Evolutionary conservation across 768 basidiomycete genomes (phyloP).

Genomic region (Nevesoporus exiguus): DNA sequence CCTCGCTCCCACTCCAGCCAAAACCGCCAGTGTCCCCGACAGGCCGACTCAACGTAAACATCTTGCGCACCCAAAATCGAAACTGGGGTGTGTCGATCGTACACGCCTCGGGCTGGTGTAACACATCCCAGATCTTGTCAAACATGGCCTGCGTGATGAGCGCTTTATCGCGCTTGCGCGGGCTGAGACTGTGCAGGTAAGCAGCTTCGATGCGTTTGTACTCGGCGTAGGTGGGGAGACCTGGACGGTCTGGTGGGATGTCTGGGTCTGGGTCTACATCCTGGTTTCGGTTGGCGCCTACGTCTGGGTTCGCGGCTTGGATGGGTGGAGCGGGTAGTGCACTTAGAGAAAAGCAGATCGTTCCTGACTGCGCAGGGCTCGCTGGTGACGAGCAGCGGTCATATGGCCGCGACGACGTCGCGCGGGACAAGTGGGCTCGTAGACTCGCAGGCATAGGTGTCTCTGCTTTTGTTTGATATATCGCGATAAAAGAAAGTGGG

Average conservation of each 20-base stretch:
- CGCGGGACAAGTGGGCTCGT: conserved; percentile 11
- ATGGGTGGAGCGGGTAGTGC: conserved; percentile 1
- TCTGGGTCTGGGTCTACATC: neutral
- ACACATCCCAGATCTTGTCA: conserved; percentile 67
- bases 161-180: conserved; percentile 61
- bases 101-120: conserved; percentile 49
- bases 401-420: conserved; percentile 20
- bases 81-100: conserved; percentile 61
- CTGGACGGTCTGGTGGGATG: conserved; percentile 31
- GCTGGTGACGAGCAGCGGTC: conserved; percentile 14
- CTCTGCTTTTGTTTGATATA: neutral
- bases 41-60: conserved; percentile 55
- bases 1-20: conserved; percentile 17
- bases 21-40: conserved; percentile 4
- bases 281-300: neutral
- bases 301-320: neutral
- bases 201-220: conserved; percentile 56
- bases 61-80: conserved; percentile 81
- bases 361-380: conserved; percentile 4
- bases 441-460: conserved; percentile 21
- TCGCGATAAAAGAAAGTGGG: conserved; percentile 2
- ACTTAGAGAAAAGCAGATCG: neutral
- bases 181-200: conserved; percentile 58
- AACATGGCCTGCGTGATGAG: conserved; percentile 70
- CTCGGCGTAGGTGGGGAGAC: conserved; percentile 59